phyloP scores from a whole-genome alignment of 2,329 filamentous ascomycete species.

The Karstenula rhodostoma region DNA sequence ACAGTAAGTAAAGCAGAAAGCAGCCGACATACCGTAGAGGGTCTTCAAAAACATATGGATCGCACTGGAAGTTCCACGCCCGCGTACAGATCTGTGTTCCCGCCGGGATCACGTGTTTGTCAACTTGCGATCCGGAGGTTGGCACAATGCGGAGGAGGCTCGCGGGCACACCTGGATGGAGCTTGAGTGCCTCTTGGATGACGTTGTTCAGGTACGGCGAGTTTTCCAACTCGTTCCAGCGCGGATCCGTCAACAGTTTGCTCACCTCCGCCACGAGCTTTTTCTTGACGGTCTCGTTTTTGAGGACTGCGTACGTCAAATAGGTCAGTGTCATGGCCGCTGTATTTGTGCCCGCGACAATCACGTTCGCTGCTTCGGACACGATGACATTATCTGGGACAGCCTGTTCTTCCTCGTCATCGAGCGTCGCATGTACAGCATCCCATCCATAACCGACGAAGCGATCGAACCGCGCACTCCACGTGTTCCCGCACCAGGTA shows the following conservation, averaged over 20 bases:
- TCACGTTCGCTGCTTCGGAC: too few relatives aligned
- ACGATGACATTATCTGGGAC: too few relatives aligned
- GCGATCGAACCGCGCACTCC: not conserved
- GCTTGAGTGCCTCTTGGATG: conserved; percentile 47
- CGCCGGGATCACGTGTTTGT: conserved; percentile 22
- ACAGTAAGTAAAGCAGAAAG: not conserved
- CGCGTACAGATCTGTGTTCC: conserved; percentile 19
- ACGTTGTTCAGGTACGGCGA: conserved; percentile 41
- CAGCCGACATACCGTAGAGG: conserved; percentile 17
- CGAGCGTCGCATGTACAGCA: not conserved
- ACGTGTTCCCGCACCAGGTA: not conserved
- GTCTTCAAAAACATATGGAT: conserved; percentile 17
- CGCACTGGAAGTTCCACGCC: conserved; percentile 25
- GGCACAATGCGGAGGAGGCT: conserved; percentile 20
- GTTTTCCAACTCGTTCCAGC: conserved; percentile 15
- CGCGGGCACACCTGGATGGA: conserved; percentile 46
- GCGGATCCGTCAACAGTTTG: conserved; percentile 2
- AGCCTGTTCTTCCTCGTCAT: not conserved
- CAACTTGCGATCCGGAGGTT: conserved; percentile 13
- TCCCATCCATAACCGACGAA: not conserved
- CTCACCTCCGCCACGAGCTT: conserved; percentile 21
- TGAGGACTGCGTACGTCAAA: conserved; percentile 49
- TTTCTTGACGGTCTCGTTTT: conserved; percentile 12
- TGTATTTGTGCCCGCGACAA: conserved; percentile 64
- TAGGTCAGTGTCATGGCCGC: conserved; percentile 62